phyloP scores from a whole-genome alignment of 202 grass and related monocot species.

The Zoysia matrella region DNA sequence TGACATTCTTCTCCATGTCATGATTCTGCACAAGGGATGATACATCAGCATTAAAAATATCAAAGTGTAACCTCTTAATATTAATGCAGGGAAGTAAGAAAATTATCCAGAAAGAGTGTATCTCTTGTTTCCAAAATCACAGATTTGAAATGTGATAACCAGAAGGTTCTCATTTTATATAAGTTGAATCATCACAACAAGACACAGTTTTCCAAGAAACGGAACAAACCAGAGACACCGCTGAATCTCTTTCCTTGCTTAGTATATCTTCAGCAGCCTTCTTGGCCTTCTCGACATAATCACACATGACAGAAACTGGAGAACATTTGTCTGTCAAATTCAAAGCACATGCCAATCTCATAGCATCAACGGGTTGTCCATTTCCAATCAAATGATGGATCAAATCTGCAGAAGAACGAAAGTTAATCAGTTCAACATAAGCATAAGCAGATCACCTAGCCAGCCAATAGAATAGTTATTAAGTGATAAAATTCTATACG shows the following conservation, averaged over 20 bases:
- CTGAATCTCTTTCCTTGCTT: conserved; percentile 41
- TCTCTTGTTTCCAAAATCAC: neutral
- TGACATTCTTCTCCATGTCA: conserved; percentile 43
- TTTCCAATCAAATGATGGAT: conserved; percentile 41
- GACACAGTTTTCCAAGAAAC: conserved; percentile 11
- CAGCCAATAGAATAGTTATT: neutral
- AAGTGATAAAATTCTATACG: neutral
- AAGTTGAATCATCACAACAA: conserved; percentile 5
- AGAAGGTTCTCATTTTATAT: neutral
- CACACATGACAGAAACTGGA: conserved; percentile 44
- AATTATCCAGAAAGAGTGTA: neutral
- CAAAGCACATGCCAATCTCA: conserved; percentile 46
- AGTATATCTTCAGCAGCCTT: conserved; percentile 51
- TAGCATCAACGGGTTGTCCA: conserved; percentile 46
- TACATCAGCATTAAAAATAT: neutral
- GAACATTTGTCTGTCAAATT: conserved; percentile 53
- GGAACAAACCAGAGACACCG: conserved; percentile 44
- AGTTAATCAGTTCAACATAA: conserved; percentile 4
- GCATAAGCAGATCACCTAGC: neutral
- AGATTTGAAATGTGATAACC: neutral
- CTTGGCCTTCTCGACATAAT: conserved; percentile 48
- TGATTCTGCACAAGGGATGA: conserved; percentile 41
- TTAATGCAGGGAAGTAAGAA: neutral
- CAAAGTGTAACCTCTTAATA: neutral
- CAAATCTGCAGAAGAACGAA: conserved; percentile 48